Base-by-base conservation (phyloP, 768 basidiomycete species). In the Agaricus sinodeliciosus region DNA sequence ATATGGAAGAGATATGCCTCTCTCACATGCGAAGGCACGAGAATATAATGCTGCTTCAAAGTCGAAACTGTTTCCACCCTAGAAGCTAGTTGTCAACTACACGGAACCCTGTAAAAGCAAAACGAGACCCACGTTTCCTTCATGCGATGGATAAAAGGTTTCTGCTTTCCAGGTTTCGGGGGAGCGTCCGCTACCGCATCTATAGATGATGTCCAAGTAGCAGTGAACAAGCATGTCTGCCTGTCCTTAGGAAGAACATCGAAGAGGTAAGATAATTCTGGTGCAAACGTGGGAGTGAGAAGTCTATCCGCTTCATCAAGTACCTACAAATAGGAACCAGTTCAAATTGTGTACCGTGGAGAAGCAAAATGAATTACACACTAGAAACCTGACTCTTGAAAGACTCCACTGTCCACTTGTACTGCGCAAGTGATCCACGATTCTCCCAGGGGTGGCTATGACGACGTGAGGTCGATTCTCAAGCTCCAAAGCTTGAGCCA, bases 181-280 rank as follows among this genome's bases (percentile, higher is more conserved):
- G 83, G 69, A 16, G 85, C 83, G 35, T 78, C 73, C 5, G 85
- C 87, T 18, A 97, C 64, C 7, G 78, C 73, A 61, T 94, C 89
- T 53, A 99, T 90, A 0, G 92, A 81, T 5, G 85, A 78, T 4
- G 93, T 94, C 56, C 95, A 72, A 1, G 96, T 99, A 0, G 96
- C 96, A 0, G 96, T 99, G 69, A 98, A 98, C 39, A 99, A 77
- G 60, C 93, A 90, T 0, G 95, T 98, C 65, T 98, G 95, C n/a
- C 96, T 78, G 28, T 91, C 82, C 49, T 78, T 77, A 1, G 96
- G 92, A 13, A 98, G 74, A 34, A 78, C 71, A 34, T 72, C 69
- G 65, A 98, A 94, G 18, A 98, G 65, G 63, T 85, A 79, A 1
- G 80, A 75, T 41, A 99, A 70, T 48, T 98, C 95, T 0, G 87